phyloP scores from a whole-genome alignment of 768 basidiomycete genomes.

The Mycena venus region DNA sequence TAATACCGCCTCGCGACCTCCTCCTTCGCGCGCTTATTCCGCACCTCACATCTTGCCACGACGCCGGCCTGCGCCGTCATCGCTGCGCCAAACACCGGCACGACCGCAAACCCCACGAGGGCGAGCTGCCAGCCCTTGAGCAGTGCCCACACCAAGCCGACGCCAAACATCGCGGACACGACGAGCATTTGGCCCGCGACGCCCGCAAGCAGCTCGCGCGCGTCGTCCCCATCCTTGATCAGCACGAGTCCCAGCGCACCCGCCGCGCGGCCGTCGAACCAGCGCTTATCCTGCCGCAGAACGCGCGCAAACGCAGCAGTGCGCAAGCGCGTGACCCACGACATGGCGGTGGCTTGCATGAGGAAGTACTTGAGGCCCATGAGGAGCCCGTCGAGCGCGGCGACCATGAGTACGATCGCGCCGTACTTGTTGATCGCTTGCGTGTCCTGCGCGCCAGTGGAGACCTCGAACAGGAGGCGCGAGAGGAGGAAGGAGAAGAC shows the following conservation, averaged over 20 bases:
- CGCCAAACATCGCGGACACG: conserved; percentile 82
- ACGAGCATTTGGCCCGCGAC: conserved; percentile 81
- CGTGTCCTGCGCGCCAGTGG: conserved; percentile 75
- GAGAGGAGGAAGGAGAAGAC: conserved; percentile 94
- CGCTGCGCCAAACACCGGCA: conserved; percentile 82
- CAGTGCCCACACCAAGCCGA: conserved; percentile 93
- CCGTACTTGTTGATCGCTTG: conserved; percentile 77
- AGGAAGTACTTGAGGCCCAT: conserved; percentile 83
- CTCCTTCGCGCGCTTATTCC: conserved; percentile 90
- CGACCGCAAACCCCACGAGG: conserved; percentile 89
- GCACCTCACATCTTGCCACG: conserved; percentile 76
- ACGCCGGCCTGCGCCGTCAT: conserved; percentile 84
- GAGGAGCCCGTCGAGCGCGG: conserved; percentile 81
- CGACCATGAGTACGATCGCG: conserved; percentile 78
- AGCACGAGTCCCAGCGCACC: conserved; percentile 78
- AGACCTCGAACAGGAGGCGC: conserved; percentile 81
- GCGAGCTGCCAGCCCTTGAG: conserved; percentile 93
- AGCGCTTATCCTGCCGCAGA: conserved; percentile 85
- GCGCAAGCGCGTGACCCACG: conserved; percentile 82
- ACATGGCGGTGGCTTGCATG: conserved; percentile 81
- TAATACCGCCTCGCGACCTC: conserved; percentile 88
- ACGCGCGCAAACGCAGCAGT: conserved; percentile 67
- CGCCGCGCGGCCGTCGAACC: conserved; percentile 83
- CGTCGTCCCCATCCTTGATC: conserved; percentile 93
- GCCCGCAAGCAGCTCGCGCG: conserved; percentile 78